These are phyloP conservation scores for Cladophialophora carrionii DNA, from an alignment of 2,329 filamentous ascomycete species.

Conservation along the genomic window DNA sequence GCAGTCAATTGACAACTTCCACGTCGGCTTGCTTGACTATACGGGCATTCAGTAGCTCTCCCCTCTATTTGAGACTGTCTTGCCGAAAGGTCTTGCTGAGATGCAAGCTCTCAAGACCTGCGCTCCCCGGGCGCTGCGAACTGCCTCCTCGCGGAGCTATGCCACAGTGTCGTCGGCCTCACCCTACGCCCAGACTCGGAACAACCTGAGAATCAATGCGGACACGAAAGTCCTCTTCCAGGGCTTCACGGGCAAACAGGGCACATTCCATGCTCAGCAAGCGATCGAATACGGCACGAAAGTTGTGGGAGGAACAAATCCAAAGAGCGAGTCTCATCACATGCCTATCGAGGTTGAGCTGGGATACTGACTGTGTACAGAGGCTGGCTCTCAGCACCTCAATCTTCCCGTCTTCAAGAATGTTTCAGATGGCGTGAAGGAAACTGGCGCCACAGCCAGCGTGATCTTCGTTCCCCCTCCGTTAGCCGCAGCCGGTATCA, in stretches of 20 bases:
- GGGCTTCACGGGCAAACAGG: constrained; percentile 54
- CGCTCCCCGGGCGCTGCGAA: constrained; percentile 68
- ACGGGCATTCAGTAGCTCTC: neutral
- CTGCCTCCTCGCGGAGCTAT: constrained; percentile 65
- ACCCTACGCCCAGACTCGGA: constrained; percentile 66
- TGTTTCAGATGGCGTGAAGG: constrained; percentile 83
- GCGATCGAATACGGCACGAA: constrained; percentile 99
- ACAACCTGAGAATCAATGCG: constrained; percentile 89
- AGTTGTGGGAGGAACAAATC: constrained; percentile 97
- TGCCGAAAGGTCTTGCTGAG: constrained; percentile 31
- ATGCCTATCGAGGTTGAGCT: neutral
- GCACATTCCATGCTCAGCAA: constrained; percentile 85
- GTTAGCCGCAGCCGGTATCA: constrained; percentile 89
- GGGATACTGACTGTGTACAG: constrained; percentile 17
- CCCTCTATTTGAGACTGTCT: neutral
- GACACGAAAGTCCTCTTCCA: constrained; percentile 96
- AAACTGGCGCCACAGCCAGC: constrained; percentile 86
- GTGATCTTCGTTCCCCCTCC: constrained; percentile 94
- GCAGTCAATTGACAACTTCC: neutral
- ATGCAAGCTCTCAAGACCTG: constrained; percentile 88
- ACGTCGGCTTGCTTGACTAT: neutral
- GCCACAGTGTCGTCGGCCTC: constrained; percentile 66
- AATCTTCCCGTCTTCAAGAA: constrained; percentile 90
- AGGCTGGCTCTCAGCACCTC: constrained; percentile 81
- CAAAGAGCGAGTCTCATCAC: constrained; percentile 69